Conservation (phyloP, 108 stramenopile genomes). For the Pseudonitzschia pungens region DNA sequence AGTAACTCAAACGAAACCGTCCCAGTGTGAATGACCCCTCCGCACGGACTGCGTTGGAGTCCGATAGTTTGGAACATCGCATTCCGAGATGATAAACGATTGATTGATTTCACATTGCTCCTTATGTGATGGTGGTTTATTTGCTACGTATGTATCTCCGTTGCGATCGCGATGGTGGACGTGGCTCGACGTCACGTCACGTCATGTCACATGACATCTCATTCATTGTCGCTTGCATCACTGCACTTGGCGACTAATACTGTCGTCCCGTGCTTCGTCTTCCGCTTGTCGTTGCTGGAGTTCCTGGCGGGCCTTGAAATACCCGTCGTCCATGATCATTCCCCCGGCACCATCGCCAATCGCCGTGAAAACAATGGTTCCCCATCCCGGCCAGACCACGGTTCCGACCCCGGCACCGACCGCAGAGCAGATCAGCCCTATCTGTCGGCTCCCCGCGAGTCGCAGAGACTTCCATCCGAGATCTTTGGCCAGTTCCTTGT, state of each 20-base stretch:
- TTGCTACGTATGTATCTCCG: background rate
- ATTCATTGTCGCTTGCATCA: background rate
- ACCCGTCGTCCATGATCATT: conserved; percentile 37
- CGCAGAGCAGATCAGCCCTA: conserved; percentile 35
- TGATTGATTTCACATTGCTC: background rate
- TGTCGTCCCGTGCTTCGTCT: background rate
- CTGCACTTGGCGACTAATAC: background rate
- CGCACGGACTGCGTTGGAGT: too few species aligned
- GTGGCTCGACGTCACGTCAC: too few species aligned
- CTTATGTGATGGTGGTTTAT: background rate
- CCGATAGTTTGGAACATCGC: too few species aligned
- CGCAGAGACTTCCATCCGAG: conserved; percentile 34
- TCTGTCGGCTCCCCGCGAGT: conserved; percentile 33
- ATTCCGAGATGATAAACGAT: background rate
- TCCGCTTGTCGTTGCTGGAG: background rate
- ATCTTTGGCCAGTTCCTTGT: conserved; percentile 27
- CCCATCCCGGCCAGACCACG: conserved; percentile 49
- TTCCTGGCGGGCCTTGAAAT: background rate
- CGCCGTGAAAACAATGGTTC: conserved; percentile 38
- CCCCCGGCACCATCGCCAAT: conserved; percentile 41
- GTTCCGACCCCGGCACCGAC: conserved; percentile 50
- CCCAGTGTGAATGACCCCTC: too few species aligned
- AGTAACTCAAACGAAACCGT: too few species aligned
- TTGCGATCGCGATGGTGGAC: too few species aligned
- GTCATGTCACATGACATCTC: too few species aligned